Evolutionary conservation across 495 filamentous ascomycete species (phyloP), one percentile per base, ranked within the genome.

Genomic region (Penicillium flavigenum): DNA sequence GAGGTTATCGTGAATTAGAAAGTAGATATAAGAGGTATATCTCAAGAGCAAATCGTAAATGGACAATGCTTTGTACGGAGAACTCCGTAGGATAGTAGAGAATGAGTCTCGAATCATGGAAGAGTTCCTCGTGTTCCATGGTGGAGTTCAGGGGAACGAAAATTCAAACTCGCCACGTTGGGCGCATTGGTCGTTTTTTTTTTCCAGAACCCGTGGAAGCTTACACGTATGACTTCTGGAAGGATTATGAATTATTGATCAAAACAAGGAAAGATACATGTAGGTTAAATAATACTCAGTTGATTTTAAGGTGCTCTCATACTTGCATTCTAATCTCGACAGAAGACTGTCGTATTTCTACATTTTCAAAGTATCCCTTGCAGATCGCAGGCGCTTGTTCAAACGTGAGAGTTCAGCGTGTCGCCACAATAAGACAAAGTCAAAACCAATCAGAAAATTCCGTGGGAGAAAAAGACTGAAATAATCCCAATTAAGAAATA

Each of bases 211-310:
- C 51, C 36, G 39, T 53, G 38, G 51, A 53, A 53, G 36, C 36
- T 53, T 53, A 42, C 39, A 53, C 51, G 51, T 53, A 53, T 32
- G 51, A 53, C n/a, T 53, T 53, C 51, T 53, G 51, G 51, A 53
- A 53, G 51, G 51, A 43, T 41, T 26, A 34, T 51, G 48, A 34
- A 27, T 26, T 24, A 31, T 36, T 52, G 49, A 27, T n/a, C 24
- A 43, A 42, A 52, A 52, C 50, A 51, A 51, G 49, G 47, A 50
- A 1, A 11, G 29, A 16, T 5, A 36, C 12, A 36, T 36, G 12
- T 14, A 31, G 29, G 41, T 43, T 43, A 20, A 19, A 43, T 43
- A 43, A 43, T 42, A 17, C 32, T 31, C 9, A 31, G 29, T 31
- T 9, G 27, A 29, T 29, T 8, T 31, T 9, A 2, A 31, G 29